Base-by-base conservation (phyloP, 1,284 basidiomycete species). In the Cryptococcus sp. region DNA sequence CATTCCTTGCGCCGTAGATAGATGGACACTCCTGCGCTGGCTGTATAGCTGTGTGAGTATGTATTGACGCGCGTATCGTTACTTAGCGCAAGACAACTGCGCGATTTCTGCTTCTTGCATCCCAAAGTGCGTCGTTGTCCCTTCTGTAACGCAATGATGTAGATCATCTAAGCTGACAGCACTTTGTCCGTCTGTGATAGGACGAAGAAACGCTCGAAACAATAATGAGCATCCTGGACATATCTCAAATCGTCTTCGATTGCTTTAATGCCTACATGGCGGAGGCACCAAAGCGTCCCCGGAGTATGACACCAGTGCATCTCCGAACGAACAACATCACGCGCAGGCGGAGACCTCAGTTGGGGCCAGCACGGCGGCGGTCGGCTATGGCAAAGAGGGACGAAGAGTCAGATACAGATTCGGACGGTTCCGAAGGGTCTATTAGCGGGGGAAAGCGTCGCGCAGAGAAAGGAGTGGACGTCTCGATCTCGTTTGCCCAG, bases 201-300 rank as follows among this genome's bases (percentile, higher is more conserved):
- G 87, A 86, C 11, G 80, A 82, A 0, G 81, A 85, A 11, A 78
- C 90, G 16, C 84, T 86, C 67, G 84, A 84, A 54, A 82, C 85
- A 15, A 83, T 92, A 47, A 64, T 87, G 23, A 85, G 85, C 5
- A 83, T 91, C 55, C 81, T 93, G 41, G 88, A 91, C 73, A 85
- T 90, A 80, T 83, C 84, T 40, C 77, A 90, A 3, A 82, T 85
- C 61, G 88, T 91, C 71, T 84, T 82, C 61, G 83, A 86, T 25
- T 80, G 82, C 53, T 88, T 89, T 67, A 77, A 83, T 22, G 77
- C 85, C 0, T 85, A 86, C 66, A 81, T 84, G 11, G 86, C 85
- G 13, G 25, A 50, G 25, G 23, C 22, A 7, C 27, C 42, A 17
- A 17, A 22, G n/a, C 13, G 25, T n/a, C 16, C 44, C 53, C 27